phyloP scores from a whole-genome alignment of 129 eudicot species.

The Glebionis coronaria region DNA sequence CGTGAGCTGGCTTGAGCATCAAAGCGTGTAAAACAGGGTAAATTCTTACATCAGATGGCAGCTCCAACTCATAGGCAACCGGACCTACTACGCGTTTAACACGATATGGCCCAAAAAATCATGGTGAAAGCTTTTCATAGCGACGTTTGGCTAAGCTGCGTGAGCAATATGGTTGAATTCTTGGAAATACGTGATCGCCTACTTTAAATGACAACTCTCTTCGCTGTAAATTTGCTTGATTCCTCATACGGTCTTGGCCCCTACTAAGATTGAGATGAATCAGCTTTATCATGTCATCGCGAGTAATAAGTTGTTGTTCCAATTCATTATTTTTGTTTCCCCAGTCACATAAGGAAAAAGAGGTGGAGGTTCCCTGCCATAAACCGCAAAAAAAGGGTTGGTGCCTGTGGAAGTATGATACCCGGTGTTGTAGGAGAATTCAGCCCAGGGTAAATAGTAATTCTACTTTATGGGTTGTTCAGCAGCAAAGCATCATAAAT shows the following conservation, averaged over 20 bases:
- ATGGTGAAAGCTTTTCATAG: too few relatives aligned
- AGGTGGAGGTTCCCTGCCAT: background rate
- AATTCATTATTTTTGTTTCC: background rate
- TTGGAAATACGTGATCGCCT: too few relatives aligned
- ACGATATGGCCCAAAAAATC: too few relatives aligned
- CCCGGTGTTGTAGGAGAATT: background rate
- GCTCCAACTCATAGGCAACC: too few relatives aligned
- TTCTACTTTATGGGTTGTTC: background rate
- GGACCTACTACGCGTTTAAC: too few relatives aligned
- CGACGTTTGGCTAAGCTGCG: too few relatives aligned
- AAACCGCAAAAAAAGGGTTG: background rate
- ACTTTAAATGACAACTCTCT: too few relatives aligned
- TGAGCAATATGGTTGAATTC: too few relatives aligned
- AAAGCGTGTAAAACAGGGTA: too few relatives aligned
- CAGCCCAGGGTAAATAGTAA: background rate
- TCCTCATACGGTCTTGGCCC: background rate
- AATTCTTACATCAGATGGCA: too few relatives aligned
- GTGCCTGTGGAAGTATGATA: background rate
- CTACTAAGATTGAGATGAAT: background rate
- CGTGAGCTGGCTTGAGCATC: too few relatives aligned
- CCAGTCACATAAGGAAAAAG: background rate
- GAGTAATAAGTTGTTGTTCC: background rate
- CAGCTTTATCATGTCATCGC: background rate
- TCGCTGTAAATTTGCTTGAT: too few relatives aligned
- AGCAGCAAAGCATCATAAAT: background rate